Evolutionary conservation across 805 yeast species (phyloP), one percentile per base, ranked within the genome.

Genomic region (Nakazawaea peltata): DNA sequence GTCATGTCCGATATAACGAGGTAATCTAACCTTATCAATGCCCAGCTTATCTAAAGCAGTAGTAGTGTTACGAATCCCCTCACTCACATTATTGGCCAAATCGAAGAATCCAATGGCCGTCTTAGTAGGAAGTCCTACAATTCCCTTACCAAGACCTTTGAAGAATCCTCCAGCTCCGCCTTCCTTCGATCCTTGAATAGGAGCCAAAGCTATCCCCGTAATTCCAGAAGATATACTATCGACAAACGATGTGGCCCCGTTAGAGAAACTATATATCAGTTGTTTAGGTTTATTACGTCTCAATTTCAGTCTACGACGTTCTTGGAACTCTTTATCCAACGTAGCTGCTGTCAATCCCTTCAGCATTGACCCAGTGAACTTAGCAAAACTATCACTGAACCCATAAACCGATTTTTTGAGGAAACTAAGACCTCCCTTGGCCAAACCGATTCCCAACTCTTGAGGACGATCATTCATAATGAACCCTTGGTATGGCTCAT

Each of bases 401-500:
- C 98, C 97, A 63, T 83, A 94, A 0, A 92, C 90, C 0, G 97
- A 82, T 60, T 92, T 92, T 53, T 90, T 88, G 52, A 94, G 67
- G 61, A 92, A 92, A 56, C 95, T 84, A 43, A 86, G 60, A 1
- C 97, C 95, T 40, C 99, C 99, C 53, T 87, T 90, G 1, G 99
- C 98, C 29, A 92, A 57, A 3, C 95, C 94, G 40, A 92, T 83
- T 27, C 98, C 97, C 26, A 92, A 63, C 47, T 94, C 99, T 50
- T 85, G 95, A 1, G 98, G 98, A 26, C 97, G 65, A 55, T 92
- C 98, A 43, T 82, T 90, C 73, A 92, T 74, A 32, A 90, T 75
- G 47, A 85, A 84, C 0, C 99, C 99, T 52, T 87, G 92, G 50
- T 90, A 92, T 3, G 99, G 99, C 52, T 90, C 97, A 53, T 92